Evolutionary conservation across 176 grass and related monocot species (phyloP), one percentile per base, ranked within the genome.

Genomic region (Pontederia crassipes): DNA sequence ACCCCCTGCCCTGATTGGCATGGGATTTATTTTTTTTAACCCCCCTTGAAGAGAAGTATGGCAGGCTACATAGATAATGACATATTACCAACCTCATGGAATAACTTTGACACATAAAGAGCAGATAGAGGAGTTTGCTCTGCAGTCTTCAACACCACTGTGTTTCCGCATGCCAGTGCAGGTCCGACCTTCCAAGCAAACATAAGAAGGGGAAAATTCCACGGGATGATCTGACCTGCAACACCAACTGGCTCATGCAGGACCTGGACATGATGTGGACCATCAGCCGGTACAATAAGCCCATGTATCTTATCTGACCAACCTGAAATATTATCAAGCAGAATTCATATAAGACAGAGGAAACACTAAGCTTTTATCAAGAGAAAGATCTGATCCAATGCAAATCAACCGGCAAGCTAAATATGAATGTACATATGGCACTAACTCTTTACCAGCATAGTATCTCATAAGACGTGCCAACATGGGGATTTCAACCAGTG

Each of bases 301-400:
- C 92, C 83, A 61, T 96, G 92, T 61, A 90, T 88, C 86, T 90
- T 96, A 75, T 90, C 92, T 4, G 86, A 53, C 83, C 92, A 96
- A 40, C 87, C 80, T 83, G 63, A 49, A 55, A 54, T 59, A 50
- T 67, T 59, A 28, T 2, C 46, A 45, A 82, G 64, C 70, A 62
- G 52, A 64, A 58, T 10, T 40, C 32, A 4, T 40, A 40, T 40
- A 7, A 40, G 32, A 40, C 20, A 24, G 20, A 24, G 20, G 20
- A 24, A 24, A 24, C 20, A 24, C 20, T 24, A 24, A 24, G 20
- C 20, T 24, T 24, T 24, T 24, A 24, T 24, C 20, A 24, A 0
- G 20, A 0, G 20, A 24, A 24, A 24, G 20, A 24, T 24, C 20
- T 24, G 20, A 24, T 24, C 20, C 20, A 24, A 24, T 24, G 20